Evolutionary conservation across 768 basidiomycete genomes (phyloP).

Genomic region (Leucosporidium scottii): DNA sequence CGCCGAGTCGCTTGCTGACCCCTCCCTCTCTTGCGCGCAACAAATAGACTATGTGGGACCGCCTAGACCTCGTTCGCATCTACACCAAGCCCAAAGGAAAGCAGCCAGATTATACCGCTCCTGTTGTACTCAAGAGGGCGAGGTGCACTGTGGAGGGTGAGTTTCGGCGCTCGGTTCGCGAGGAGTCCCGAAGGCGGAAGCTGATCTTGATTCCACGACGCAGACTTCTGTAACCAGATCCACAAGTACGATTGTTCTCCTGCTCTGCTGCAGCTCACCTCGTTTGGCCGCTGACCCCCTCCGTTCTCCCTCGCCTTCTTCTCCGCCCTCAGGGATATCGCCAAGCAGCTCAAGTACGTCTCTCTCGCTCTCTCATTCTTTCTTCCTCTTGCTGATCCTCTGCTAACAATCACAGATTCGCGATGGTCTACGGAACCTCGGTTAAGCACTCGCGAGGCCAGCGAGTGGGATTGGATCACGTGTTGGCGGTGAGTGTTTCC

Average conservation of each 20-base stretch:
- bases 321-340: slow-evolving; percentile 48
- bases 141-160: slow-evolving; percentile 53
- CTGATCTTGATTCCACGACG: too few species aligned
- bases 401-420: neutral
- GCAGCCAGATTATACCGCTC: slow-evolving; percentile 79
- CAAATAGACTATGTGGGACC: slow-evolving; percentile 71
- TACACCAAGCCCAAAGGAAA: slow-evolving; percentile 91
- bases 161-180: slow-evolving; percentile 4
- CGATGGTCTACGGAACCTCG: slow-evolving; percentile 86
- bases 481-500: slow-evolving; percentile 49
- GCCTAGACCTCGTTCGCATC: slow-evolving; percentile 83
- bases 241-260: slow-evolving; percentile 62
- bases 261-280: neutral
- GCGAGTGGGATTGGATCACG: slow-evolving; percentile 82
- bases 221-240: slow-evolving; percentile 74
- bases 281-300: neutral
- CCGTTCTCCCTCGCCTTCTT: too few species aligned
- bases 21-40: neutral
- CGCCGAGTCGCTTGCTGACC: neutral
- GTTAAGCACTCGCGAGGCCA: slow-evolving; percentile 97
- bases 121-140: slow-evolving; percentile 64
- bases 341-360: slow-evolving; percentile 94
- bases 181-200: neutral
- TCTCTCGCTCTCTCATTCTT: slow-evolving; percentile 33
- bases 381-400: too few species aligned